Evolutionary conservation across 495 filamentous ascomycete genomes (phyloP).

Genomic region (Friedmanniomyces endolithicus): DNA sequence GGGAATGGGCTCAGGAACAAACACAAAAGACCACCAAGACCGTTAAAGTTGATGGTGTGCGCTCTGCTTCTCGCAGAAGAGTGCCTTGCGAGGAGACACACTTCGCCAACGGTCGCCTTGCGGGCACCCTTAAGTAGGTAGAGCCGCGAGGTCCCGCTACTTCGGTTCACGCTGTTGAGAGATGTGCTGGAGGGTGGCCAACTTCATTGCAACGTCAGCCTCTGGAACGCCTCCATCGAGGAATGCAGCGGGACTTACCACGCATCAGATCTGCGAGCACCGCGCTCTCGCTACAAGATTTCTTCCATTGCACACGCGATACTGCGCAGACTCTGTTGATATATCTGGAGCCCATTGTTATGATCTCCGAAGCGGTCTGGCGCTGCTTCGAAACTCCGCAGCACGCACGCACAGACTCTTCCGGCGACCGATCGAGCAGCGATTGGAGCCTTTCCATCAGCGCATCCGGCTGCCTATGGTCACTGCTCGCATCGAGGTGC

Average conservation of each 20-base stretch:
- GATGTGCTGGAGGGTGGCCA: conserved; percentile 9
- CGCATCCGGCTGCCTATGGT: not conserved
- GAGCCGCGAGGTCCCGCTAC: conserved; percentile 1
- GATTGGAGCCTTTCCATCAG: conserved; percentile 11
- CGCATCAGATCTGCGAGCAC: not conserved
- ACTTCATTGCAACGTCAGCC: conserved; percentile 19
- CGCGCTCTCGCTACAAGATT: not conserved
- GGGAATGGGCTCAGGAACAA: conserved; percentile 11
- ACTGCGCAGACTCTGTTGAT: not conserved
- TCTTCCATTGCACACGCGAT: too few species aligned
- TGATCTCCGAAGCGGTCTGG: conserved; percentile 2
- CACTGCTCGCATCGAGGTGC: conserved; percentile 3
- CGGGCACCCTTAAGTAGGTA: conserved; percentile 11
- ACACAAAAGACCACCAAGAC: not conserved
- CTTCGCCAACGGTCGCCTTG: conserved; percentile 2
- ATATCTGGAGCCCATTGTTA: not conserved
- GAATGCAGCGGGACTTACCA: conserved; percentile 13
- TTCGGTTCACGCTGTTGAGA: conserved; percentile 2
- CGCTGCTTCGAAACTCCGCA: not conserved
- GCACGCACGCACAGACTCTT: conserved; percentile 13
- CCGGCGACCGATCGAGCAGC: conserved; percentile 12
- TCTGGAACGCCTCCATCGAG: conserved; percentile 18
- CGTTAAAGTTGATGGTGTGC: not conserved
- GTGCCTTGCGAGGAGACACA: conserved; percentile 13
- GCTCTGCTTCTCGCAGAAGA: not conserved